Evolutionary conservation across 1,139 yeast genomes (phyloP).

Genomic region (Kodamaea suecica): DNA sequence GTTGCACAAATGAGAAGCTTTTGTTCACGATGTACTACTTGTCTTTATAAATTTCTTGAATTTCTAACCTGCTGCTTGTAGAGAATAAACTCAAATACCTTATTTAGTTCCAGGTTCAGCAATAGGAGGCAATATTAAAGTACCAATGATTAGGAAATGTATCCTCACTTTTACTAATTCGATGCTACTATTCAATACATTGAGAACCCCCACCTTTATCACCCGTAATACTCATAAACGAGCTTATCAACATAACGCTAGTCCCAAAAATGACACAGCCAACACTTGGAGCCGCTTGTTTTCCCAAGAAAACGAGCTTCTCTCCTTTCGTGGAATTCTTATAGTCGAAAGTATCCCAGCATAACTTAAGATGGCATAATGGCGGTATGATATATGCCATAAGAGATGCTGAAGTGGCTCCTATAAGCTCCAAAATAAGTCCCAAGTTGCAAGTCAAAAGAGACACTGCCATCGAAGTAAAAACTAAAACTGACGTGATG

Average conservation of each 20-base stretch:
- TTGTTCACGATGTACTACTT: too few species aligned
- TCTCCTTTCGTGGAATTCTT: slow-evolving; percentile 30
- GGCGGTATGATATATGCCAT: slow-evolving; percentile 95
- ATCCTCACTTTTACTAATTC: too few species aligned
- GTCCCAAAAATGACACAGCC: slow-evolving; percentile 70
- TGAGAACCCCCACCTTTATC: slow-evolving; percentile 24
- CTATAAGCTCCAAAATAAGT: slow-evolving; percentile 81
- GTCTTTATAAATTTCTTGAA: too few species aligned
- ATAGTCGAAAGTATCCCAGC: slow-evolving; percentile 47
- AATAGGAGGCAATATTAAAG: too few species aligned
- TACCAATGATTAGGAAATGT: too few species aligned
- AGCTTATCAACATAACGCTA: slow-evolving; percentile 72
- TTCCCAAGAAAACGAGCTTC: slow-evolving; percentile 27
- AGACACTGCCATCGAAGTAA: slow-evolving; percentile 72
- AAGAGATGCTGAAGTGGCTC: slow-evolving; percentile 88
- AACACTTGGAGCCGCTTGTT: slow-evolving; percentile 50
- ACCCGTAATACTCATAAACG: slow-evolving; percentile 66
- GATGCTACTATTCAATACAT: slow-evolving; percentile 42
- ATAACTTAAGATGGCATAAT: slow-evolving; percentile 67
- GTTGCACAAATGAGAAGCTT: too few species aligned
- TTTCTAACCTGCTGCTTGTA: too few species aligned
- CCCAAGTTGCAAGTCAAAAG: slow-evolving; percentile 85
- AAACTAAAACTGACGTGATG: slow-evolving; percentile 66
- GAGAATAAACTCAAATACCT: too few species aligned
- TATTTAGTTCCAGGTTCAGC: too few species aligned